phyloP scores from a whole-genome alignment of 192 early-diverging fungal genomes.

The Linnemannia schmuckeri region DNA sequence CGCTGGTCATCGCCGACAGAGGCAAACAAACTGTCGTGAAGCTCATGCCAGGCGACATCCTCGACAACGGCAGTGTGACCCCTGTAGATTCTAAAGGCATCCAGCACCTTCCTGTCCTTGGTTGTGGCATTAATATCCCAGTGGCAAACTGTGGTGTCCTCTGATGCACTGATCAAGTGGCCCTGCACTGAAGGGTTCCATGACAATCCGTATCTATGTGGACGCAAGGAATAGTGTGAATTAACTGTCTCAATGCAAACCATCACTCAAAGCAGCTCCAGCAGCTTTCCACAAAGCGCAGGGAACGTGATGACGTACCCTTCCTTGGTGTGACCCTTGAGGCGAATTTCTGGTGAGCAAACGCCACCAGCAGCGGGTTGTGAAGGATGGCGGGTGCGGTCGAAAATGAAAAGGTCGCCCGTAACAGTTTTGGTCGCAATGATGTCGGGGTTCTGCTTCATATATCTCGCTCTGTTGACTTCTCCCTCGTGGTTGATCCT shows the following conservation, averaged over 20 bases:
- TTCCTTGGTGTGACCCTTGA: slow-evolving; percentile 92
- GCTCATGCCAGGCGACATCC: slow-evolving; percentile 95
- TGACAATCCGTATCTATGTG: slow-evolving; percentile 86
- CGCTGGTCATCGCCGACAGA: slow-evolving; percentile 97
- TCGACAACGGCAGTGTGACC: slow-evolving; percentile 95
- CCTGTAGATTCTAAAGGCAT: slow-evolving; percentile 82
- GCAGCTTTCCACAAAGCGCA: background rate
- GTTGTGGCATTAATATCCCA: slow-evolving; percentile 91
- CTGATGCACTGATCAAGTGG: slow-evolving; percentile 89
- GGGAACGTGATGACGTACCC: slow-evolving; percentile 69
- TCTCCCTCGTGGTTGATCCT: slow-evolving; percentile 97
- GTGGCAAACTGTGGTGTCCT: slow-evolving; percentile 91
- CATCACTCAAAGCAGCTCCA: background rate
- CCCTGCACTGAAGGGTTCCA: slow-evolving; percentile 91
- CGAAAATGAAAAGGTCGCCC: slow-evolving; percentile 98
- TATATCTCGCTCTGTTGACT: slow-evolving; percentile 98
- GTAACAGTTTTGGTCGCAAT: slow-evolving; percentile 94
- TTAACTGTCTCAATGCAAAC: background rate
- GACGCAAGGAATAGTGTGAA: background rate
- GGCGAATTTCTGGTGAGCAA: slow-evolving; percentile 88
- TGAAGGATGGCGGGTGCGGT: slow-evolving; percentile 89
- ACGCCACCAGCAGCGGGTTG: slow-evolving; percentile 80
- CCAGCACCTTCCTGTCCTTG: slow-evolving; percentile 81
- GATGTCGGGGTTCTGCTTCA: slow-evolving; percentile 95
- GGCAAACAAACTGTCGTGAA: slow-evolving; percentile 91